A percentile compares a stretch with the other conserved stretches of the same genome.
Conservation (phyloP, 208 protist species). For the Phytomonas francai region DNA sequence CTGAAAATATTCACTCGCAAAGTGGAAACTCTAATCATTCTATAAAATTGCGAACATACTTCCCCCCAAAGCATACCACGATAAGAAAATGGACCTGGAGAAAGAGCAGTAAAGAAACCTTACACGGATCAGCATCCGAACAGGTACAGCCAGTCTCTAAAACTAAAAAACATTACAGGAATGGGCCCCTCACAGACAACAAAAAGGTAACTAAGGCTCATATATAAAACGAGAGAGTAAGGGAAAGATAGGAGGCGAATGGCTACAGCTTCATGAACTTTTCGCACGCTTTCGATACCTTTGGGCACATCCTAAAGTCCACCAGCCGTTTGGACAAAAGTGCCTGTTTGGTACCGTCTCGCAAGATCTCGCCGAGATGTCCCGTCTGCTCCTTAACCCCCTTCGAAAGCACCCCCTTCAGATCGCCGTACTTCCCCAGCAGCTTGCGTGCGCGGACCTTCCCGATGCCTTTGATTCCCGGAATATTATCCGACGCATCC, state of each 20-base stretch:
- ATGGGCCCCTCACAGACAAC: neutral
- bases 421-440: slow-evolving; percentile 82
- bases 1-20: neutral
- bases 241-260: slow-evolving; percentile 4
- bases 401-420: slow-evolving; percentile 69
- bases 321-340: slow-evolving; percentile 64
- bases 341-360: slow-evolving; percentile 38
- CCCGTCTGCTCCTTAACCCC: slow-evolving; percentile 59
- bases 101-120: slow-evolving; percentile 4
- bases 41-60: neutral
- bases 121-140: neutral
- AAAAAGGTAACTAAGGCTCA: slow-evolving; percentile 4
- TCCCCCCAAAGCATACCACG: neutral
- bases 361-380: slow-evolving; percentile 49
- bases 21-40: neutral
- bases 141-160: neutral
- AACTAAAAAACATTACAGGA: neutral
- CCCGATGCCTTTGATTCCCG: slow-evolving; percentile 80
- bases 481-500: slow-evolving; percentile 80
- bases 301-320: slow-evolving; percentile 77
- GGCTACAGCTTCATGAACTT: slow-evolving; percentile 54
- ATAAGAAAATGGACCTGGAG: neutral
- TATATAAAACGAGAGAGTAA: slow-evolving; percentile 6
- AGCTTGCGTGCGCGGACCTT: slow-evolving; percentile 71
- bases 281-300: slow-evolving; percentile 62